A percentile compares a stretch with the other conserved stretches of the same genome.
phyloP scores from a whole-genome alignment of 1,284 basidiomycete species.

The Phellinidium pouzarii region DNA sequence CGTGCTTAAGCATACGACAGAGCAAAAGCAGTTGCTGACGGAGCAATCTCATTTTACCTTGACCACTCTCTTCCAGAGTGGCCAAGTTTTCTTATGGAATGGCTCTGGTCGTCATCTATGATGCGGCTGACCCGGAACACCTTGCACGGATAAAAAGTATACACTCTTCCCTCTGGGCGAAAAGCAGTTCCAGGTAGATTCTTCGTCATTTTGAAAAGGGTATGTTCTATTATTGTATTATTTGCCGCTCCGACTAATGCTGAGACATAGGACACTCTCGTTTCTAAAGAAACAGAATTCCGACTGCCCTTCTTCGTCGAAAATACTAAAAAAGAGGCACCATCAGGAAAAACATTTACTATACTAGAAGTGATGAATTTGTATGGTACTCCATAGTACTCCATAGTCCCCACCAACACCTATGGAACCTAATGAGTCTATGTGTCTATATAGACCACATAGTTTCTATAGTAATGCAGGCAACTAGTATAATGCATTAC shows the following conservation, averaged over 20 bases:
- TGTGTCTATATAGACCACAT: too few relatives aligned
- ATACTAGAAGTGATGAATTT: too few relatives aligned
- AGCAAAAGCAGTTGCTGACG: slow-evolving; percentile 47
- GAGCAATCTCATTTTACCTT: slow-evolving; percentile 45
- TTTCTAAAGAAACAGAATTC: slow-evolving; percentile 3
- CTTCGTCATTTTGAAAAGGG: neutral
- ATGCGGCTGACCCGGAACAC: slow-evolving; percentile 32
- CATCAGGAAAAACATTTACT: too few relatives aligned
- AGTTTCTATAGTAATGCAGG: too few relatives aligned
- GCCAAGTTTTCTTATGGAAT: slow-evolving; percentile 40
- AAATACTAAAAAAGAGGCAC: neutral
- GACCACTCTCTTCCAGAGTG: slow-evolving; percentile 40
- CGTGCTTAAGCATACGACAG: neutral
- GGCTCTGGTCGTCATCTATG: slow-evolving; percentile 26
- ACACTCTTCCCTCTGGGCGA: neutral
- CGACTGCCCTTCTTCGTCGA: neutral
- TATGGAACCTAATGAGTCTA: too few relatives aligned
- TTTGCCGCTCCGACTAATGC: too few relatives aligned
- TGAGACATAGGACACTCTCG: neutral
- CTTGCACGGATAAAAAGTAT: slow-evolving; percentile 22
- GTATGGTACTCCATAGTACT: too few relatives aligned
- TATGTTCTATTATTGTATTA: neutral
- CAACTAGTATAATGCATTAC: too few relatives aligned
- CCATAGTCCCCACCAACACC: too few relatives aligned
- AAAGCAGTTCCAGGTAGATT: neutral